Conservation (phyloP, 2,329 filamentous ascomycete genomes). For the Hymenoscyphus infarciens region DNA sequence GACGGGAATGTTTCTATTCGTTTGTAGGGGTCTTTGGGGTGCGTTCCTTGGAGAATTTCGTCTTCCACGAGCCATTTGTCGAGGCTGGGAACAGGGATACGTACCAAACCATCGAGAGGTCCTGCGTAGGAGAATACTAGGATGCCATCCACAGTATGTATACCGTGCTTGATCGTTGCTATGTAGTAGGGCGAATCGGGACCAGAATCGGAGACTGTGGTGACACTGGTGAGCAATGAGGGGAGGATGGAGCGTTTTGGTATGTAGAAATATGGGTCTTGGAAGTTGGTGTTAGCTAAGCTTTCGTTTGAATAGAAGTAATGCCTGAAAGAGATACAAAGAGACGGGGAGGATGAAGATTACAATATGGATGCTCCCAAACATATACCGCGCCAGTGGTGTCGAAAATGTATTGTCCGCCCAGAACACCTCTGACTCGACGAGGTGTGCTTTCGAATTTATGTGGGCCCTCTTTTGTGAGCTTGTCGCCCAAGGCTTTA, state of each 20-base stretch:
- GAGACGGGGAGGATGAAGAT: background rate
- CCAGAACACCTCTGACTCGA: constrained; percentile 29
- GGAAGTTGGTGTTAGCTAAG: background rate
- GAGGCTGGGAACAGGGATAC: constrained; percentile 22
- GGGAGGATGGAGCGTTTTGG: constrained; percentile 23
- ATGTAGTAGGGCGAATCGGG: constrained; percentile 11
- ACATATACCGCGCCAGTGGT: constrained; percentile 39
- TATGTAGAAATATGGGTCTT: constrained; percentile 45
- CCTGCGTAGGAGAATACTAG: background rate
- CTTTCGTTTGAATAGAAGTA: background rate
- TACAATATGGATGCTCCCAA: constrained; percentile 44
- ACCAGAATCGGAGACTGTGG: constrained; percentile 34
- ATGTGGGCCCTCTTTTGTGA: constrained; percentile 27
- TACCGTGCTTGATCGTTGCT: constrained; percentile 5
- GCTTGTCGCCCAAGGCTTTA: constrained; percentile 20
- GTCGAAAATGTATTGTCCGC: constrained; percentile 34
- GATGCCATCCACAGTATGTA: background rate
- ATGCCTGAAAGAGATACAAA: background rate
- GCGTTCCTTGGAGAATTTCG: constrained; percentile 49
- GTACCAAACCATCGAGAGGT: constrained; percentile 16
- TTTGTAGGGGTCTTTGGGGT: constrained; percentile 66
- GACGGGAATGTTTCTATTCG: constrained; percentile 59
- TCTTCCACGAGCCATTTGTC: constrained; percentile 55
- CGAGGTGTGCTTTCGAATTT: constrained; percentile 30
- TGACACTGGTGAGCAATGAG: constrained; percentile 27